These are phyloP conservation scores for Aristolochia contorta DNA, from an alignment of 164 flowering plant genomes.

Conservation along the genomic window DNA sequence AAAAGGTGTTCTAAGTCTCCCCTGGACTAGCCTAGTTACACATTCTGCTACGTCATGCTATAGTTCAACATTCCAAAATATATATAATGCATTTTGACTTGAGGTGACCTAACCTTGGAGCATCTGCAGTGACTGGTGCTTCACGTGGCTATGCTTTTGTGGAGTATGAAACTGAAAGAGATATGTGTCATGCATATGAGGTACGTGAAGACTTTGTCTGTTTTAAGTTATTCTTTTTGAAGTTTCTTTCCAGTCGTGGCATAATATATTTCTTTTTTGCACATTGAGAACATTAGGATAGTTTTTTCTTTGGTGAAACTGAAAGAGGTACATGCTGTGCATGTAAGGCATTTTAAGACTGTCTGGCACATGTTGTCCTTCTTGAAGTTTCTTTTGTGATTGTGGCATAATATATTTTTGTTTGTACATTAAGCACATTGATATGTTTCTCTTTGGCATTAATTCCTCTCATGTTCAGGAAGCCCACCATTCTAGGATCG, in stretches of 20 bases:
- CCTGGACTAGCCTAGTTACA: too few species aligned
- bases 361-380: neutral
- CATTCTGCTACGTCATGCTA: too few species aligned
- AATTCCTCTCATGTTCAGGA: constrained; percentile 38
- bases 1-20: too few species aligned
- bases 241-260: neutral
- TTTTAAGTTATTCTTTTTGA: neutral
- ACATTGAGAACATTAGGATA: too few species aligned
- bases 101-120: neutral
- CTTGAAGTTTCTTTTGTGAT: neutral
- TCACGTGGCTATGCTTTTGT: constrained; percentile 94
- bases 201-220: constrained; percentile 20
- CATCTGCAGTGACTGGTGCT: constrained; percentile 80
- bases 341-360: constrained; percentile 44
- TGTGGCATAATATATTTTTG: neutral
- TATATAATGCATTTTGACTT: too few species aligned
- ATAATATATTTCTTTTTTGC: neutral
- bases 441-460: neutral
- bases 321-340: constrained; percentile 85
- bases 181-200: constrained; percentile 88
- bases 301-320: constrained; percentile 42
- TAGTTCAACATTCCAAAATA: too few species aligned
- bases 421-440: too few species aligned
- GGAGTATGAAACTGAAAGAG: constrained; percentile 76
- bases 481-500: constrained; percentile 81